A percentile compares a stretch with the other conserved stretches of the same genome.
Conservation (phyloP, 2,329 filamentous ascomycete genomes). For the Aspergillus awamori region DNA sequence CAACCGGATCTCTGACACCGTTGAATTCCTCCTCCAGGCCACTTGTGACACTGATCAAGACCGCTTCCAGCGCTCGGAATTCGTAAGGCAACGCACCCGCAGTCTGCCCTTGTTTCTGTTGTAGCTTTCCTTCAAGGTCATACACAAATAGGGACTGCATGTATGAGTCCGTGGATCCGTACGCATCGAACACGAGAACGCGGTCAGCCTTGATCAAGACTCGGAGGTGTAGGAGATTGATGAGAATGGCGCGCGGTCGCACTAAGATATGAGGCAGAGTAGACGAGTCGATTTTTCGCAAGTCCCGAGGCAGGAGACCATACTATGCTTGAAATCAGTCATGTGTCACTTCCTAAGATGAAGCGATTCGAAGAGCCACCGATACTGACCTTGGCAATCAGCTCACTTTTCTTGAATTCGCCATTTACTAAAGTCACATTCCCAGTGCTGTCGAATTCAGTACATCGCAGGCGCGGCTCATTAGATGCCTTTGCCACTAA, state of each 20-base stretch:
- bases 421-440: constrained; percentile 90
- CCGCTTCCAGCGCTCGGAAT: constrained; percentile 91
- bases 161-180: constrained; percentile 91
- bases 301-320: constrained; percentile 86
- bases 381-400: constrained; percentile 83
- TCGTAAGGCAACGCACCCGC: constrained; percentile 79
- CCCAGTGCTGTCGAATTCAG: constrained; percentile 90
- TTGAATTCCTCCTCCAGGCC: constrained; percentile 94
- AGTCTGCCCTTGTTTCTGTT: constrained; percentile 67
- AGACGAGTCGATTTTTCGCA: constrained; percentile 96
- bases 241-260: constrained; percentile 86
- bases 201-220: constrained; percentile 94
- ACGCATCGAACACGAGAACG: constrained; percentile 93
- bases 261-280: constrained; percentile 94
- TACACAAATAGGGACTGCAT: constrained; percentile 98
- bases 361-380: constrained; percentile 76
- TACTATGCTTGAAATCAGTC: constrained; percentile 60
- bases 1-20: constrained; percentile 87
- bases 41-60: constrained; percentile 88
- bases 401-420: constrained; percentile 95
- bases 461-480: constrained; percentile 85
- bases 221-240: constrained; percentile 94
- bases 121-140: constrained; percentile 88
- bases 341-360: not conserved
- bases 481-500: constrained; percentile 76